These are phyloP conservation scores for Elymus sibiricus DNA, from an alignment of 176 grass and related monocot species.

Conservation along the genomic window DNA sequence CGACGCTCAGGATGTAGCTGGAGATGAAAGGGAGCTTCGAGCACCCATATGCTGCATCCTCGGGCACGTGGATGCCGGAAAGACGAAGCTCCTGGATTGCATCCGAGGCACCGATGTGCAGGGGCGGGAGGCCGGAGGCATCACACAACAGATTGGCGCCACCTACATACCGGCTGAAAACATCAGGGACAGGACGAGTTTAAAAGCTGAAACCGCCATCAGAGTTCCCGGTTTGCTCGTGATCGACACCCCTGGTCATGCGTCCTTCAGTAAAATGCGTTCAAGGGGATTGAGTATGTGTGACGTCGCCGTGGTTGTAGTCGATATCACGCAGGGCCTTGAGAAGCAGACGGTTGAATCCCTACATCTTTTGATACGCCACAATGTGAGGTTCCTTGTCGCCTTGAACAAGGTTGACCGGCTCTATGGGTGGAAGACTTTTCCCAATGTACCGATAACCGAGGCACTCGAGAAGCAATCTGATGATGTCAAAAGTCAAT, in stretches of 20 bases:
- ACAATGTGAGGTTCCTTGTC: slow-evolving; percentile 56
- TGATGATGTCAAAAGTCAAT: slow-evolving; percentile 51
- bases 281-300: slow-evolving; percentile 63
- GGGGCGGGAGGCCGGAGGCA: slow-evolving; percentile 54
- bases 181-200: slow-evolving; percentile 52
- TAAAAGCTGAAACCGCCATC: slow-evolving; percentile 44
- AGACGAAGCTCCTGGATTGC: slow-evolving; percentile 65
- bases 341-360: slow-evolving; percentile 68
- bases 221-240: slow-evolving; percentile 71
- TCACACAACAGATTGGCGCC: slow-evolving; percentile 75
- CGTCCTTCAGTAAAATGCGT: slow-evolving; percentile 67
- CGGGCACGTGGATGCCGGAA: slow-evolving; percentile 49
- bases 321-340: slow-evolving; percentile 69
- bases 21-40: slow-evolving; percentile 48
- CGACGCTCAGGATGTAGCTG: background rate
- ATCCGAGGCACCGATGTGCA: slow-evolving; percentile 43
- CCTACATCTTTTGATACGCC: slow-evolving; percentile 48
- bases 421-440: slow-evolving; percentile 65
- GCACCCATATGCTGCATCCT: slow-evolving; percentile 12
- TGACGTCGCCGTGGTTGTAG: slow-evolving; percentile 61
- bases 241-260: slow-evolving; percentile 74
- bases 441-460: slow-evolving; percentile 45
- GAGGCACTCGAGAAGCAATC: slow-evolving; percentile 49
- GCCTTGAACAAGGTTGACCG: slow-evolving; percentile 77
- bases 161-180: slow-evolving; percentile 73